Evolutionary conservation across 805 yeast genomes (phyloP).

Genomic region (Pichia pseudocactophila): DNA sequence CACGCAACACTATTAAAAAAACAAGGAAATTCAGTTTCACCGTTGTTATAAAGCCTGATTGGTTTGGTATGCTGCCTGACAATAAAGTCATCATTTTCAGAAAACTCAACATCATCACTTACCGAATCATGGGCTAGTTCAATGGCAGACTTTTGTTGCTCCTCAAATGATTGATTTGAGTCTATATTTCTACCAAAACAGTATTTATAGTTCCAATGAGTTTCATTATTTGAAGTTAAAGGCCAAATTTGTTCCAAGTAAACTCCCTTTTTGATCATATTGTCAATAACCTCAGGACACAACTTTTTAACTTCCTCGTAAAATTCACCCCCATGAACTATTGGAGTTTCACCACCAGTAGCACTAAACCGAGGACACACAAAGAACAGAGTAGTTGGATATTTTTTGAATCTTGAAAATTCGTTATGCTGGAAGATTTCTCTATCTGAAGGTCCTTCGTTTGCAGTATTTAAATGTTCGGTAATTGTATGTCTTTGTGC

Average conservation of each 20-base stretch:
- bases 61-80: slow-evolving; percentile 25
- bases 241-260: slow-evolving; percentile 25
- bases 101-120: slow-evolving; percentile 24
- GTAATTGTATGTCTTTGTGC: slow-evolving; percentile 23
- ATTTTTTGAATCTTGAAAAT: slow-evolving; percentile 24
- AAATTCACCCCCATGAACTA: slow-evolving; percentile 28
- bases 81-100: slow-evolving; percentile 18
- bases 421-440: slow-evolving; percentile 28
- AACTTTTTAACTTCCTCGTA: slow-evolving; percentile 16
- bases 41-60: slow-evolving; percentile 12
- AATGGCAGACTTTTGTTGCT: slow-evolving; percentile 22
- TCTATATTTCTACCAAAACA: slow-evolving; percentile 27
- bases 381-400: slow-evolving; percentile 23
- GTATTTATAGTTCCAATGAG: slow-evolving; percentile 25
- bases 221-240: slow-evolving; percentile 11
- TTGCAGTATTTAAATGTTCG: slow-evolving; percentile 25
- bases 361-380: slow-evolving; percentile 18
- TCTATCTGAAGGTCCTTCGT: slow-evolving; percentile 23
- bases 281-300: slow-evolving; percentile 19
- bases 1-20: slow-evolving; percentile 24
- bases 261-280: slow-evolving; percentile 20
- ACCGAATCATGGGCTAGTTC: slow-evolving; percentile 15
- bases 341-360: slow-evolving; percentile 29
- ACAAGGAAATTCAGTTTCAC: slow-evolving; percentile 11
- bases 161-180: slow-evolving; percentile 18